phyloP scores from a whole-genome alignment of 2,329 filamentous ascomycete species.

The Talaromyces rugulosus region DNA sequence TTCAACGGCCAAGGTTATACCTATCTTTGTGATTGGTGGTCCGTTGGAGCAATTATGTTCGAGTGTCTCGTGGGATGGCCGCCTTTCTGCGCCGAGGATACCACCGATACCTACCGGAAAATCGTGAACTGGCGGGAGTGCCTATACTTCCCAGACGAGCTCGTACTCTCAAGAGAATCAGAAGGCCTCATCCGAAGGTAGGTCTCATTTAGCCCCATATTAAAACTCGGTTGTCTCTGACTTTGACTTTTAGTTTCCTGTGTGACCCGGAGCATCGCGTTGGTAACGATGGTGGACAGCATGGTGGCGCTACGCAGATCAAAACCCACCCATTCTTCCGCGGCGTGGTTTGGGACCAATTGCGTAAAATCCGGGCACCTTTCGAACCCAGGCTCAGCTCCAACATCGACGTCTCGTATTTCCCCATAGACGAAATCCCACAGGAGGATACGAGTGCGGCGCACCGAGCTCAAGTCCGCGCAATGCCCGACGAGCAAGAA shows the following conservation, averaged over 20 bases:
- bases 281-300: conserved; percentile 58
- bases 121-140: conserved; percentile 98
- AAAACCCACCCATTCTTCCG: conserved; percentile 95
- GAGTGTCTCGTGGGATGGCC: conserved; percentile 98
- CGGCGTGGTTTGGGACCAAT: conserved; percentile 88
- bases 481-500: conserved; percentile 70
- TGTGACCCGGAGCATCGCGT: conserved; percentile 92
- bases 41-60: conserved; percentile 98
- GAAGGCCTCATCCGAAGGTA: conserved; percentile 91
- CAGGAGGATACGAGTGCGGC: conserved; percentile 90
- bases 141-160: conserved; percentile 93
- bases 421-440: conserved; percentile 97
- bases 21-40: conserved; percentile 99
- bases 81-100: conserved; percentile 96
- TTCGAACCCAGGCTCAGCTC: conserved; percentile 93
- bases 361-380: conserved; percentile 87
- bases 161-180: conserved; percentile 80
- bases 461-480: conserved; percentile 76
- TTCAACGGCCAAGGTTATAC: conserved; percentile 96
- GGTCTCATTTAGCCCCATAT: conserved; percentile 25
- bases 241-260: conserved; percentile 62
- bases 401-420: conserved; percentile 95
- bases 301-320: conserved; percentile 80
- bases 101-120: conserved; percentile 96
- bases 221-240: conserved; percentile 19